Base-by-base conservation (phyloP, 371 early-diverging fungal species). In the Mortierella sp. region DNA sequence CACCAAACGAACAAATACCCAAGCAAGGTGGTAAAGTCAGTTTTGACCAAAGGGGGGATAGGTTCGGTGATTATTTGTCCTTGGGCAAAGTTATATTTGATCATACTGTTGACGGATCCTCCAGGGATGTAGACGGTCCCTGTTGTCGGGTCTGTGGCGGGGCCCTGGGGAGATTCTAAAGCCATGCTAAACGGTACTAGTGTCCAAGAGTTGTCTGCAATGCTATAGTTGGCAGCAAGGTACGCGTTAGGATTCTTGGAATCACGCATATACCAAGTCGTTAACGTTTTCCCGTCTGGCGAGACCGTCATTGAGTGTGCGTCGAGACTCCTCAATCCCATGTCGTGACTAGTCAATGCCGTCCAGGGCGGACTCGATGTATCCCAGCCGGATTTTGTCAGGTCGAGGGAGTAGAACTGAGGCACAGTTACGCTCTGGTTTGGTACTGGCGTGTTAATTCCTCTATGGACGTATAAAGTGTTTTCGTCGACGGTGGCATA, bases 251-350 rank as follows among this genome's bases (percentile, higher is more conserved):
- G n/a, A n/a, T n/a, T n/a, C n/a, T n/a, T n/a, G n/a, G n/a, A n/a
- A n/a, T n/a, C n/a, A n/a, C n/a, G n/a, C n/a, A n/a, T 31, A 6
- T 2, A 5, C 48, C 47, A 45, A 2, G 6, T 13, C 10, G 28
- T 47, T 1, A 71, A 1, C 5, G 14, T 48, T 31, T 13, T 26
- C 5, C 24, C 7, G n/a, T 71, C 48, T 2, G 9, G 6, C 2
- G 75, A 75, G 47, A 50, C 65, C 16, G 75, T 7, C 75, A 75
- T 75, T 14, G 58, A 13, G n/a, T n/a, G n/a, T n/a, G n/a, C n/a
- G n/a, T n/a, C n/a, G n/a, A n/a, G n/a, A n/a, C n/a, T n/a, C n/a
- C n/a, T n/a, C n/a, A n/a, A n/a, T n/a, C n/a, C n/a, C n/a, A n/a
- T n/a, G n/a, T n/a, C n/a, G n/a, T n/a, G n/a, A n/a, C n/a, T 28